Conservation (phyloP, 139 green algal genomes). For the Chlorella vulgaris region DNA sequence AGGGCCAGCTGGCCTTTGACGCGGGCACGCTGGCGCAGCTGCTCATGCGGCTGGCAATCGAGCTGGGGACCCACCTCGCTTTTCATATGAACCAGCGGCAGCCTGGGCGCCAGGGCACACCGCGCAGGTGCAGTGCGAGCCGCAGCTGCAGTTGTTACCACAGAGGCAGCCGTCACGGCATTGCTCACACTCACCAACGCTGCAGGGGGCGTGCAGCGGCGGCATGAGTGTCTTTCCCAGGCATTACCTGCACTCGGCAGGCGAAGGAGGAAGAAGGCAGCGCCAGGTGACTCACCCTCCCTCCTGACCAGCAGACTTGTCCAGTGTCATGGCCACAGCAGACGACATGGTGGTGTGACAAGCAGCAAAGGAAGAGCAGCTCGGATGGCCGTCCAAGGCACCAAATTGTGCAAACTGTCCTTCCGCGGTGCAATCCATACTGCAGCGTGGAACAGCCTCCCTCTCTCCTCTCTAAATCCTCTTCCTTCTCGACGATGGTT, state of each 20-base stretch:
- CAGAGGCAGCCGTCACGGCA: not conserved
- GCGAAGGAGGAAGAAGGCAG: not conserved
- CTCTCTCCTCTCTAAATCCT: too few species aligned
- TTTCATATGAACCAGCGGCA: not conserved
- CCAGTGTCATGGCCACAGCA: not conserved
- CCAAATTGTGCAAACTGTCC: too few species aligned
- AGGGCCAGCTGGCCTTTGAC: too few species aligned
- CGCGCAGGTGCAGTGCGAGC: not conserved
- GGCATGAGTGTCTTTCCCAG: too few species aligned
- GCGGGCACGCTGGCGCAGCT: too few species aligned
- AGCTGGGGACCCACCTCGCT: too few species aligned
- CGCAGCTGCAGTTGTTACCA: not conserved
- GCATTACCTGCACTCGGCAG: too few species aligned
- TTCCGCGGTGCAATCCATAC: too few species aligned
- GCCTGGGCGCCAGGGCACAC: conserved; percentile 11
- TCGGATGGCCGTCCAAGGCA: too few species aligned
- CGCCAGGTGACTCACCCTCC: not conserved
- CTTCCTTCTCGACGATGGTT: too few species aligned
- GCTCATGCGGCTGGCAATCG: too few species aligned
- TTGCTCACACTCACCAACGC: not conserved
- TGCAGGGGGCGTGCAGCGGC: not conserved
- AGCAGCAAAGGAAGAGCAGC: not conserved
- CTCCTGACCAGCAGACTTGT: not conserved
- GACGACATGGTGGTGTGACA: not conserved
- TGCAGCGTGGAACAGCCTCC: too few species aligned